Base-by-base conservation (phyloP, 2,329 filamentous ascomycete species). In the Tympanopsis confertula region DNA sequence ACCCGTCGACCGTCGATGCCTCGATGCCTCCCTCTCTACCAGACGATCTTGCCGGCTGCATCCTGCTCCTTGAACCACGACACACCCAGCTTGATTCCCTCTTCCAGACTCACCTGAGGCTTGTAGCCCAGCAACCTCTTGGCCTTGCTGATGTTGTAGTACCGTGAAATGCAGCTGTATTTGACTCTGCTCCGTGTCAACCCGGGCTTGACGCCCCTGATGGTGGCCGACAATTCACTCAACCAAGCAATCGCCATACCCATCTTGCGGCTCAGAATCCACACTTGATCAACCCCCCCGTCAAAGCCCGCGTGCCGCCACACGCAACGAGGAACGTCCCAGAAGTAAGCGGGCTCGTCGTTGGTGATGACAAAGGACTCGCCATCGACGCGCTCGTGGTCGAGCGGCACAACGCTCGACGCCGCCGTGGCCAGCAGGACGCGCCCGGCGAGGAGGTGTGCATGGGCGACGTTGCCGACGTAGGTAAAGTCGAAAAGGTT, bases 291-390 rank as follows among this genome's bases (percentile, higher is more conserved):
- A 4, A 64, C 69, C 15, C 72, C 73, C 41, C 60, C 58, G 5
- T 61, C 54, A 40, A 58, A 65, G 24, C 76, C 76, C 10, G 72
- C 72, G 30, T 67, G 69, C 44, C 62, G 63, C 86, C 86, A 96
- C 35, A 94, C 70, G 28, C 78, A 76, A 29, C 85, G 72, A 41
- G 83, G 76, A 54, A 93, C 83, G 58, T 94, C 86, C 78, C 91
- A 93, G 59, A 94, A 93, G 56, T 89, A 89, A 15, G 93, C 69
- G 4, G 89, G 89, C 47, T 77, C 68, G 59, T 87, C 85, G 57
- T 96, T 96, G 41, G 86, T 91, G 52, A 96, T 75, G 62, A 94
- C 78, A 65, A 96, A 89, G 37, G 79, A 79, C 57, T 95, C 80
- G 41, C 89, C 91, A 54, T 88, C 84, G 36, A 88, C 77, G 41